A percentile compares a stretch with the other conserved stretches of the same genome.
phyloP scores from a whole-genome alignment of 805 yeast genomes.

The Yamadazyma philogaea region DNA sequence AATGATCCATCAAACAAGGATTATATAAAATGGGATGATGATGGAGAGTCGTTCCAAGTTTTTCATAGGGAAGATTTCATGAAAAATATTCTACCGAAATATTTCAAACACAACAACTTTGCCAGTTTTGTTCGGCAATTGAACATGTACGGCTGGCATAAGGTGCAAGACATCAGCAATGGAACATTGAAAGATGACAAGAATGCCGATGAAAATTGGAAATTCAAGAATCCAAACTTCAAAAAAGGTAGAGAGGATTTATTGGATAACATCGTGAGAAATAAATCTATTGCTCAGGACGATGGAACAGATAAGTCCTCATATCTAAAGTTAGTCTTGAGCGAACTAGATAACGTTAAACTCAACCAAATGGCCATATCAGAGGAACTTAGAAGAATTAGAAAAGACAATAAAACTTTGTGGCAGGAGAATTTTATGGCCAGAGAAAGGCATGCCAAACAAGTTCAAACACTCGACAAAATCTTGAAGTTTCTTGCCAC shows the following conservation, averaged over 20 bases:
- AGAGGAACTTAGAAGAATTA: conserved; percentile 78
- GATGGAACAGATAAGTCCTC: conserved; percentile 22
- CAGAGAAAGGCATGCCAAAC: conserved; percentile 80
- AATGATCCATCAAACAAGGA: conserved; percentile 70
- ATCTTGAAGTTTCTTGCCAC: conserved; percentile 85
- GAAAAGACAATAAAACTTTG: conserved; percentile 81
- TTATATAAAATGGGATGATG: conserved; percentile 78
- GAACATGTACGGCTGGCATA: conserved; percentile 98
- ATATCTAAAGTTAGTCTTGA: conserved; percentile 53
- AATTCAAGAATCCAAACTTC: conserved; percentile 82
- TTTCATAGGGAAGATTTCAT: conserved; percentile 81
- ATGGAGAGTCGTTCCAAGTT: conserved; percentile 84
- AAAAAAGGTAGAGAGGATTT: conserved; percentile 76
- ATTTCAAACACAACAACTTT: conserved; percentile 57
- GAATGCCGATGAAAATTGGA: conserved; percentile 76
- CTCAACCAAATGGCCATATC: conserved; percentile 76
- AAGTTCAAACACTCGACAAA: conserved; percentile 83
- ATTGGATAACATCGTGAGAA: conserved; percentile 80
- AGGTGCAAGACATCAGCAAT: conserved; percentile 85
- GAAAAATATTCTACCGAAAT: conserved; percentile 78
- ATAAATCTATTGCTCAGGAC: conserved; percentile 40
- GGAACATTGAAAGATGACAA: conserved; percentile 57
- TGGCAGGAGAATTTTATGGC: conserved; percentile 88
- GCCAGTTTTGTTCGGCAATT: conserved; percentile 43
- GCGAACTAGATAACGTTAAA: conserved; percentile 73